Evolutionary conservation across 2,329 filamentous ascomycete genomes (phyloP), one percentile per base, ranked within the genome.

Genomic region (Parastagonospora avenae): DNA sequence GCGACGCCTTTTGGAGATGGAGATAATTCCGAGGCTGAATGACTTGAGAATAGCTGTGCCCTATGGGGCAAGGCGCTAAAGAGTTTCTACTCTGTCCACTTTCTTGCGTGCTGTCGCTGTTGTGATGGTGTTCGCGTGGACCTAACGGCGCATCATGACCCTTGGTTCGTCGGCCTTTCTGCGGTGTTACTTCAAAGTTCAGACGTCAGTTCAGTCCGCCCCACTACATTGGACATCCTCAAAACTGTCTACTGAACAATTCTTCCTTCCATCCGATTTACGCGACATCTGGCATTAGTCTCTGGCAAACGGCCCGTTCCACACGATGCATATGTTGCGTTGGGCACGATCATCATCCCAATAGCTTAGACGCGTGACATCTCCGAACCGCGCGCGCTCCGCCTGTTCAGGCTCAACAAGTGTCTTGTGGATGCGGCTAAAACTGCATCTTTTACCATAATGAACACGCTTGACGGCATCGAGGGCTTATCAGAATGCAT

Each of bases 401-500:
- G 37, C 19, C 27, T 16, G 27, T 39, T 27, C 19, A 24, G 19
- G 19, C 19, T 24, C 19, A 24, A 39, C 37, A 2, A 39, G 16
- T 9, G 16, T 8, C 7, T 12, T 16, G 37, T 4, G 28, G 8
- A 42, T 33, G 31, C 14, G 36, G 6, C 15, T 45, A 32, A 29
- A 33, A 36, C 12, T 27, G 42, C 28, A 29, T 9, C 11, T 28
- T 11, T 29, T 12, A 12, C 36, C 11, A 43, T 39, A 4, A 68
- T 68, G 66, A 49, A 48, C 16, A 27, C 48, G 2, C 48, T 63
- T 14, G 52, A 59, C 11, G 48, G 58, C 19, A 49, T 70, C n/a
- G 64, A 68, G 16, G 65, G 61, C 2, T 61, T 71, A 8, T 67
- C 65, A 28, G 66, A 70, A 37, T 65, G 60, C 36, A 70, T 71